Conservation (phyloP, 2,329 filamentous ascomycete genomes). For the Pseudonectria buxi region DNA sequence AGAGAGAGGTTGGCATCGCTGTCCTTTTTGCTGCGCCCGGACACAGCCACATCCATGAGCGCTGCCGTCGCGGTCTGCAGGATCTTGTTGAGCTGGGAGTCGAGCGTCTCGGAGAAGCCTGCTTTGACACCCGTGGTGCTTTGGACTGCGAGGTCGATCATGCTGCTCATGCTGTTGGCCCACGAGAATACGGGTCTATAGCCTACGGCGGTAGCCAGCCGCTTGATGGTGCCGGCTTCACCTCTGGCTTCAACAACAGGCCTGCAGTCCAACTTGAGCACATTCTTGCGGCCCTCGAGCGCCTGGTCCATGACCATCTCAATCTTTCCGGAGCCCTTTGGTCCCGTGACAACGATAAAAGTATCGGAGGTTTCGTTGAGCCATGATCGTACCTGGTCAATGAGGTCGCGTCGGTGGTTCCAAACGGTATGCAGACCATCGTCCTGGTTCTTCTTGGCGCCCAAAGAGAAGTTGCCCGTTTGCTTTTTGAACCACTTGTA, state of each 20-base stretch:
- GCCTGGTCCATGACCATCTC: constrained; percentile 84
- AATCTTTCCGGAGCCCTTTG: constrained; percentile 82
- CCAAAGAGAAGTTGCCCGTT: constrained; percentile 59
- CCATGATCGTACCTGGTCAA: constrained; percentile 78
- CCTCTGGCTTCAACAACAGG: constrained; percentile 85
- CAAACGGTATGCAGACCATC: constrained; percentile 74
- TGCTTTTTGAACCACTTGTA: constrained; percentile 70
- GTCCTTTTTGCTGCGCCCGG: constrained; percentile 62
- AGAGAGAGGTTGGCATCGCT: constrained; percentile 66
- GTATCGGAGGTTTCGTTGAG: constrained; percentile 83
- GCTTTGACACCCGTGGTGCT: constrained; percentile 91
- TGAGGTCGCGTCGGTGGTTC: constrained; percentile 76
- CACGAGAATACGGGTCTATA: constrained; percentile 93
- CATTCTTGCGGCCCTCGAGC: constrained; percentile 66
- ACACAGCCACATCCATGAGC: constrained; percentile 69
- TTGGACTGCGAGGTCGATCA: constrained; percentile 87
- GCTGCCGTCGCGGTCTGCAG: constrained; percentile 76
- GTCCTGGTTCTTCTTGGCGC: constrained; percentile 50
- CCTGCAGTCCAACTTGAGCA: constrained; percentile 86
- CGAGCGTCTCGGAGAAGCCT: constrained; percentile 87
- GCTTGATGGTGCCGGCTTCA: constrained; percentile 76
- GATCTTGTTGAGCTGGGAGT: constrained; percentile 84
- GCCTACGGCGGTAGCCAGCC: constrained; percentile 75
- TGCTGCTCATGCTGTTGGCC: constrained; percentile 90
- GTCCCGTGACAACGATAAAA: constrained; percentile 89